phyloP scores from a whole-genome alignment of 2,329 filamentous ascomycete species.

The Ophiostoma pallidulum region DNA sequence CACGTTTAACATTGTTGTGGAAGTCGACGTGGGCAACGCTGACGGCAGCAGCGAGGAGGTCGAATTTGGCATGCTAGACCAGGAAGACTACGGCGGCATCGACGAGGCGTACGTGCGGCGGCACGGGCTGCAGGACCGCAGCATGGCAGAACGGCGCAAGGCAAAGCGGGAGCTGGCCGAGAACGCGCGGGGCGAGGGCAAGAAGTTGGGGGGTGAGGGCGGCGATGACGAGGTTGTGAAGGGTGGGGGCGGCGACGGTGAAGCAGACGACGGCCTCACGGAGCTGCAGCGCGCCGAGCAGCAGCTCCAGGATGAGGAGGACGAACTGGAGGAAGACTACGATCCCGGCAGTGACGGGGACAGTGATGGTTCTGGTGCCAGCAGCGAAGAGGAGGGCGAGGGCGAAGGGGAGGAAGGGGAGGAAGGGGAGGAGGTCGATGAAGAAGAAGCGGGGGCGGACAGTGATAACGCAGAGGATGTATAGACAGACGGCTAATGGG shows the following conservation, averaged over 20 bases:
- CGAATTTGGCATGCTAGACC: conserved; percentile 61
- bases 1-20: conserved; percentile 59
- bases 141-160: conserved; percentile 58
- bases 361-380: conserved; percentile 45
- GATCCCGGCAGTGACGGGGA: conserved; percentile 53
- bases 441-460: background rate
- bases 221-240: conserved; percentile 27
- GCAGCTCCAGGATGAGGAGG: conserved; percentile 48
- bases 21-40: conserved; percentile 41
- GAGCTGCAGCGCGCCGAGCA: conserved; percentile 44
- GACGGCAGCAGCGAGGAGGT: conserved; percentile 47
- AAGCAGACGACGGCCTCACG: conserved; percentile 31
- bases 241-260: conserved; percentile 23
- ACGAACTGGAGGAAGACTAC: conserved; percentile 57
- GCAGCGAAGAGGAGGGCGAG: conserved; percentile 37
- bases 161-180: conserved; percentile 54
- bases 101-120: conserved; percentile 52
- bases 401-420: conserved; percentile 9
- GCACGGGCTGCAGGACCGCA: conserved; percentile 54
- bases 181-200: conserved; percentile 39
- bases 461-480: no score
- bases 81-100: conserved; percentile 56
- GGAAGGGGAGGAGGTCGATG: background rate
- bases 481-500: no score
- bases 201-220: conserved; percentile 32